These are phyloP conservation scores for Setaria italica DNA, from an alignment of 202 grass and related monocot genomes.

Conservation along the genomic window DNA sequence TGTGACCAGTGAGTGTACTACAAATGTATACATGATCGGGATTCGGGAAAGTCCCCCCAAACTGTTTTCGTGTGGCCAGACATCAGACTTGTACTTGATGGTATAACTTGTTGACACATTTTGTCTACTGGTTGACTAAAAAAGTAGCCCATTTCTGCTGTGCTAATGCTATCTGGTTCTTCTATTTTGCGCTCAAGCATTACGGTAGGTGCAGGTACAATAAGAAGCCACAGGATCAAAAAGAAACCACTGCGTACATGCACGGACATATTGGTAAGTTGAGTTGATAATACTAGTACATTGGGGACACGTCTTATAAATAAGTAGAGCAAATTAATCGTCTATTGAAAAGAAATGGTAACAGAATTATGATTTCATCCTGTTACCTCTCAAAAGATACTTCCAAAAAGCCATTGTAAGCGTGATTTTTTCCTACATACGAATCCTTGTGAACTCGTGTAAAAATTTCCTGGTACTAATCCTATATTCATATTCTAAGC, in stretches of 20 bases:
- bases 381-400: not conserved
- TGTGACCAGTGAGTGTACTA: slow-evolving; percentile 4
- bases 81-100: not conserved
- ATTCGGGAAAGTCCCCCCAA: not conserved
- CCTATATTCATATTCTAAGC: not conserved
- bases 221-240: not conserved
- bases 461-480: too few relatives aligned
- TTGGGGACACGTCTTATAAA: not conserved
- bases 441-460: too few relatives aligned
- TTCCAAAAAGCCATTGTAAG: not conserved
- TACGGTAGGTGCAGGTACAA: not conserved
- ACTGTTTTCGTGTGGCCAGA: not conserved
- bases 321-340: not conserved
- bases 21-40: slow-evolving; percentile 21
- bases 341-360: not conserved
- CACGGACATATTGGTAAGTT: too few relatives aligned
- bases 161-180: not conserved
- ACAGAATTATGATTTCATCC: not conserved
- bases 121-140: not conserved
- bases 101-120: not conserved
- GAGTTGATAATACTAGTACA: too few relatives aligned
- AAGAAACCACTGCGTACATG: too few relatives aligned
- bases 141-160: not conserved
- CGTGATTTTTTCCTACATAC: too few relatives aligned
- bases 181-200: not conserved